Evolutionary conservation across 371 early-diverging fungal species (phyloP), one percentile per base, ranked within the genome.

Genomic region (Lichtheimia hyalospora): DNA sequence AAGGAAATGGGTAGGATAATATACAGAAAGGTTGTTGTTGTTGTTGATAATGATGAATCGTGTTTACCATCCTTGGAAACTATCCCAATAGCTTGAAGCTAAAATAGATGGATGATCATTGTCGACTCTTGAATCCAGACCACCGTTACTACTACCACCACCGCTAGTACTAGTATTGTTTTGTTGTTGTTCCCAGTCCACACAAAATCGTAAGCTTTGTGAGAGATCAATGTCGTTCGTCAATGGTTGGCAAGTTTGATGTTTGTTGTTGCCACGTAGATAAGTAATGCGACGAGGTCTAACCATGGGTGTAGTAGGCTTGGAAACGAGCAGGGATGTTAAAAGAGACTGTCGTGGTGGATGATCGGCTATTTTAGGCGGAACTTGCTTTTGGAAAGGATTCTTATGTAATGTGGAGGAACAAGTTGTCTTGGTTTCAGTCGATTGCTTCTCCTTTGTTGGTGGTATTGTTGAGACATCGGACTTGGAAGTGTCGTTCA

Each of bases 111-210:
- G 16, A 16, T 24, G 20, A 27, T 43, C 34, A 34, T 34, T 8
- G 28, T 3, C 28, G 28, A 28, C 28, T 34, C 34, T 34, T 34
- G 34, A 10, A 10, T 34, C 34, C 34, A 34, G 34, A 34, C 34
- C 34, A 34, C 34, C 0, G 6, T 7, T 7, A 25, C 10, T 0
- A 28, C 28, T 7, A 28, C 34, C 0, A 28, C 28, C 28, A 25
- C 10, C 1, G 6, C 28, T 7, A 28, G 28, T 7, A 34, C 34
- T 10, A 34, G 34, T 34, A 10, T 34, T 43, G 49, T 67, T 67
- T 55, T 67, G 67, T 13, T 27, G 56, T 20, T 59, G 58, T 57
- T 67, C 67, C 67, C 67, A 67, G 27, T 67, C 62, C 23, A 67
- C 62, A 39, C 62, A 67, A n/a, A 56, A 49, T 14, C 42, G 40